phyloP scores from a whole-genome alignment of 257 asterid species.

The Lavandula angustifolia region DNA sequence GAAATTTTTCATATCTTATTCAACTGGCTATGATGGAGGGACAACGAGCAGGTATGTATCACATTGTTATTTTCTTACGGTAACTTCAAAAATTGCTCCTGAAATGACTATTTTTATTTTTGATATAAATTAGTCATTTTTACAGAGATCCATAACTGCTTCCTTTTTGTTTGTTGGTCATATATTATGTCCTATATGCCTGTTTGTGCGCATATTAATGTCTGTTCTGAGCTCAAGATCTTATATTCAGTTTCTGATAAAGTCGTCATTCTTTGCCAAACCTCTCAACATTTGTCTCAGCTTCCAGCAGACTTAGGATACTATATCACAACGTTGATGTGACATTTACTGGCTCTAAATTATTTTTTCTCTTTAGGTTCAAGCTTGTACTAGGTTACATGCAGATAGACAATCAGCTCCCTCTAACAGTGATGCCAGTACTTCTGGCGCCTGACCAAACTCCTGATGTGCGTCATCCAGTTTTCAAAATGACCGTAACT shows the following conservation, averaged over 20 bases:
- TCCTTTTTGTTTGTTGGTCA: background rate
- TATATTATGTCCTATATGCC: slow-evolving; percentile 1
- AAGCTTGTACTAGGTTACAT: slow-evolving; percentile 84
- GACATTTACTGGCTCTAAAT: slow-evolving; percentile 26
- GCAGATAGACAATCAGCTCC: slow-evolving; percentile 97
- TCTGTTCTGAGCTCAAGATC: slow-evolving; percentile 21
- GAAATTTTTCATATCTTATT: slow-evolving; percentile 75
- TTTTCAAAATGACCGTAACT: slow-evolving; percentile 88
- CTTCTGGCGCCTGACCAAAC: slow-evolving; percentile 88
- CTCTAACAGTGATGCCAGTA: slow-evolving; percentile 90
- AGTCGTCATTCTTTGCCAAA: slow-evolving; percentile 24
- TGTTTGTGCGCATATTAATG: slow-evolving; percentile 10
- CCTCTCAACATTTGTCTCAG: slow-evolving; percentile 1
- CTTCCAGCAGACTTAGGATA: background rate
- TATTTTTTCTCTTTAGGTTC: slow-evolving; percentile 55
- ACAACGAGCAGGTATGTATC: slow-evolving; percentile 80
- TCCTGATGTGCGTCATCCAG: slow-evolving; percentile 81
- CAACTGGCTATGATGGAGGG: slow-evolving; percentile 95
- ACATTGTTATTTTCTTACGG: slow-evolving; percentile 25
- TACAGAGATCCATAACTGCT: background rate
- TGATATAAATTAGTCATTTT: background rate
- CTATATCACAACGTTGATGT: background rate
- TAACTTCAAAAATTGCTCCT: slow-evolving; percentile 17
- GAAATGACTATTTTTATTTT: slow-evolving; percentile 17
- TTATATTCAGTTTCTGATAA: slow-evolving; percentile 18